Percentiles rank a stretch among this genome's conserved stretches.
Conservation (phyloP, 2,329 filamentous ascomycete genomes). For the Sphaerulina populicola region DNA sequence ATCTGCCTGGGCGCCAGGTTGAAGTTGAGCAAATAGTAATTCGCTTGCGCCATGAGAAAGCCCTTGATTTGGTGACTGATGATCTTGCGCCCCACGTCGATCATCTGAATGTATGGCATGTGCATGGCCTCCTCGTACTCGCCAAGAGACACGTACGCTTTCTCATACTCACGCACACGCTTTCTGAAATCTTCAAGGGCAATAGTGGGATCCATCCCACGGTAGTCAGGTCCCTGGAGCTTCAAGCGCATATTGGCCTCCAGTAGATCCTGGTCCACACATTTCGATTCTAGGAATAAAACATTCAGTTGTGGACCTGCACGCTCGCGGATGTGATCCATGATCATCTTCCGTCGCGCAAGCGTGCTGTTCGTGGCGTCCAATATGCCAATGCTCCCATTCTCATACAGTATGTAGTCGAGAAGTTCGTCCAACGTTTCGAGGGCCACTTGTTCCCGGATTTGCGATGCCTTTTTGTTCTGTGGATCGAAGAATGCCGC, state of each 20-base stretch:
- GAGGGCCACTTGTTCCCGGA: constrained; percentile 85
- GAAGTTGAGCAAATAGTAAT: constrained; percentile 93
- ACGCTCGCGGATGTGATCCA: constrained; percentile 65
- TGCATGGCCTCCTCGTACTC: constrained; percentile 69
- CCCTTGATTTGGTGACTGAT: constrained; percentile 84
- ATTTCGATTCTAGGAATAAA: constrained; percentile 91
- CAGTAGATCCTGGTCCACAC: constrained; percentile 70
- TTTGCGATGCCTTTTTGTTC: constrained; percentile 70
- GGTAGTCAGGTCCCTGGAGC: constrained; percentile 91
- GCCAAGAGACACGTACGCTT: constrained; percentile 83
- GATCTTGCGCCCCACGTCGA: constrained; percentile 91
- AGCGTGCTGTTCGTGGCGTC: constrained; percentile 97
- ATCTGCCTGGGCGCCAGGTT: constrained; percentile 92
- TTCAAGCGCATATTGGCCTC: constrained; percentile 97
- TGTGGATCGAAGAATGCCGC: constrained; percentile 89
- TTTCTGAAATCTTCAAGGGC: constrained; percentile 87
- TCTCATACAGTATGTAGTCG: constrained; percentile 73
- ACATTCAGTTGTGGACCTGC: constrained; percentile 82
- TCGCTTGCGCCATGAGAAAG: constrained; percentile 84
- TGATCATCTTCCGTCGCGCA: constrained; percentile 67
- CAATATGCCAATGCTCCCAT: constrained; percentile 85
- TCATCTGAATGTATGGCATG: constrained; percentile 95
- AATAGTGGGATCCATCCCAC: constrained; percentile 77
- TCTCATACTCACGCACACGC: constrained; percentile 86
- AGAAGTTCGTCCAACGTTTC: constrained; percentile 87